phyloP scores from a whole-genome alignment of 2,329 filamentous ascomycete genomes.

The Sphaerulina populicola region DNA sequence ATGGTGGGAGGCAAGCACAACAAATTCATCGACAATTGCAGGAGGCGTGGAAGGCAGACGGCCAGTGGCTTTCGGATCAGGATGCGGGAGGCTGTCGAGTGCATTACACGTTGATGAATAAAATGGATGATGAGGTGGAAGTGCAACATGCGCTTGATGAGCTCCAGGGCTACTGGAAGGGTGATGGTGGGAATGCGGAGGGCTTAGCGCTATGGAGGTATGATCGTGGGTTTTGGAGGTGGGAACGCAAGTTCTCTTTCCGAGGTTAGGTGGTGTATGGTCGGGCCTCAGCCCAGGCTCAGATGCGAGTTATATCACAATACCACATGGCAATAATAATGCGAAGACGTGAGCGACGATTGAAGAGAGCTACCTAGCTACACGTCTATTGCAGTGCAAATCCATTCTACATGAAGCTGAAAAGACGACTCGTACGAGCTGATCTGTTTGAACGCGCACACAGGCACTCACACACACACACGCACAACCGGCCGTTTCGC shows the following conservation, averaged over 20 bases:
- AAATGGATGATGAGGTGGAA: slow-evolving; percentile 37
- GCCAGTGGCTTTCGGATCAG: slow-evolving; percentile 36
- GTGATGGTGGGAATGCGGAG: slow-evolving; percentile 31
- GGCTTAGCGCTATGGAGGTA: slow-evolving; percentile 40
- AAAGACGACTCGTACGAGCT: not conserved
- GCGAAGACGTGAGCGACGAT: no score
- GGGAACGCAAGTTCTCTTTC: slow-evolving; percentile 34
- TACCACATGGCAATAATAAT: no score
- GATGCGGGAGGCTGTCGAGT: slow-evolving; percentile 36
- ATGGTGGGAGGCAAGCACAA: slow-evolving; percentile 28
- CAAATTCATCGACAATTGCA: slow-evolving; percentile 33
- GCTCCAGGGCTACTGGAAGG: slow-evolving; percentile 30
- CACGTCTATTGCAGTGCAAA: not conserved
- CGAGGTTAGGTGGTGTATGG: not conserved
- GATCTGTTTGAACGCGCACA: not conserved
- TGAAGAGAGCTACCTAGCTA: no score
- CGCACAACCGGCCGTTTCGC: no score
- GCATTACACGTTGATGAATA: slow-evolving; percentile 44
- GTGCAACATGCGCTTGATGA: slow-evolving; percentile 34
- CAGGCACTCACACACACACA: no score
- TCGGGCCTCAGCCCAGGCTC: no score
- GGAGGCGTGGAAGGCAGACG: slow-evolving; percentile 32
- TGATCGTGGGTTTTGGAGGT: slow-evolving; percentile 37
- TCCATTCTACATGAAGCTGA: not conserved
- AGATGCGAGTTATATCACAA: no score